phyloP scores from a whole-genome alignment of 108 stramenopile genomes.

The Asterionellopsis glacialis region DNA sequence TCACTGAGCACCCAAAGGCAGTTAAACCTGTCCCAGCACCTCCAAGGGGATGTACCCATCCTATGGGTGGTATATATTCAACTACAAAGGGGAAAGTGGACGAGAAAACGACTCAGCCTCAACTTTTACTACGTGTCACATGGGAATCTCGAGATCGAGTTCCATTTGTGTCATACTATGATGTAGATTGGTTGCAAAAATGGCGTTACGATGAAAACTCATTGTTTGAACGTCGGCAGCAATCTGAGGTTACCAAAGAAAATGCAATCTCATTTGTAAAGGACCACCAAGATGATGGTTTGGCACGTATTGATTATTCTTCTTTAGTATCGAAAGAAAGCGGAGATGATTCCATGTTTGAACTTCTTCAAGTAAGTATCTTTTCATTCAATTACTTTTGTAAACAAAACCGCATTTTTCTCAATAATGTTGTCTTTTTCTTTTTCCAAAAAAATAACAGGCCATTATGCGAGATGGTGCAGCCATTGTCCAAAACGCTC shows the following conservation, averaged over 20 bases:
- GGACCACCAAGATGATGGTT: neutral
- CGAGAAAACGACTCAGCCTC: constrained; percentile 4
- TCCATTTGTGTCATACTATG: constrained; percentile 29
- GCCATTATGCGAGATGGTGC: constrained; percentile 56
- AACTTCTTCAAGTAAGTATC: neutral
- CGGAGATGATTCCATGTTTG: neutral
- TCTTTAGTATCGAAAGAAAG: neutral
- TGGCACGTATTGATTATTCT: neutral
- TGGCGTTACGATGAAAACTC: constrained; percentile 31
- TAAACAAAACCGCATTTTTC: neutral
- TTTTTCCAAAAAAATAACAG: constrained; percentile 26
- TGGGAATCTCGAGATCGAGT: constrained; percentile 21
- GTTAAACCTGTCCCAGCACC: constrained; percentile 14
- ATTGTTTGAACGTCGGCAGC: constrained; percentile 8
- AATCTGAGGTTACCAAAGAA: constrained; percentile 17
- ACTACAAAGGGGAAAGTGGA: neutral
- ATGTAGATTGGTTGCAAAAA: constrained; percentile 47
- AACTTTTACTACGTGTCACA: constrained; percentile 22
- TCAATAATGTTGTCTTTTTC: neutral
- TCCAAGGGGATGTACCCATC: constrained; percentile 24
- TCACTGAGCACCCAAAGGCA: no score
- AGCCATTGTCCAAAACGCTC: constrained; percentile 42
- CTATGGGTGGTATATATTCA: constrained; percentile 19
- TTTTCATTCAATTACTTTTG: neutral
- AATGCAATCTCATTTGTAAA: neutral